phyloP scores from a whole-genome alignment of 805 yeast genomes.

The Kockiozyma suomiensis region DNA sequence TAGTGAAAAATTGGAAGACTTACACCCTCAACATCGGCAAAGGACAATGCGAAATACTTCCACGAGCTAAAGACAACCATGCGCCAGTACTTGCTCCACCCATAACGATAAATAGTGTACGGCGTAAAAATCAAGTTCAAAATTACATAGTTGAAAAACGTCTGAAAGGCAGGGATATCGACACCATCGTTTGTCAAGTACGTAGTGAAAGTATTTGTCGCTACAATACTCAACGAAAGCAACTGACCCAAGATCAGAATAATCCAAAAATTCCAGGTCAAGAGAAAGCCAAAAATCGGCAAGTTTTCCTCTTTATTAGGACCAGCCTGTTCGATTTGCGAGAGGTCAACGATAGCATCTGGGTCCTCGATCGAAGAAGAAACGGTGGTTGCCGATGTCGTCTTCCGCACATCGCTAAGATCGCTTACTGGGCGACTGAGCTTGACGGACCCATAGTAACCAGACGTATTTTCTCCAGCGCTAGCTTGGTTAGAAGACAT shows the following conservation, averaged over 20 bases:
- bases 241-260: slow-evolving; percentile 49
- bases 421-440: slow-evolving; percentile 11
- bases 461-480: neutral
- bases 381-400: neutral
- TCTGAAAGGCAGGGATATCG: slow-evolving; percentile 51
- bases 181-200: slow-evolving; percentile 45
- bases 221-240: slow-evolving; percentile 47
- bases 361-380: neutral
- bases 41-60: slow-evolving; percentile 49
- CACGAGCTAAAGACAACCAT: slow-evolving; percentile 45
- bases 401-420: slow-evolving; percentile 3
- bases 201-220: slow-evolving; percentile 50
- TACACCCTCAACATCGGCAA: slow-evolving; percentile 50
- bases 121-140: slow-evolving; percentile 46
- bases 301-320: neutral
- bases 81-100: slow-evolving; percentile 43
- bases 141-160: slow-evolving; percentile 47
- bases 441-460: slow-evolving; percentile 4
- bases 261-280: slow-evolving; percentile 46
- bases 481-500: neutral
- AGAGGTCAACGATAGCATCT: neutral
- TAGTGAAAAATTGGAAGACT: neutral
- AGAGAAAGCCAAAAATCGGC: slow-evolving; percentile 36
- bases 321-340: neutral
- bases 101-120: slow-evolving; percentile 46